Evolutionary conservation across 169 alveolate species (phyloP).

Genomic region (Theileria annulata): DNA sequence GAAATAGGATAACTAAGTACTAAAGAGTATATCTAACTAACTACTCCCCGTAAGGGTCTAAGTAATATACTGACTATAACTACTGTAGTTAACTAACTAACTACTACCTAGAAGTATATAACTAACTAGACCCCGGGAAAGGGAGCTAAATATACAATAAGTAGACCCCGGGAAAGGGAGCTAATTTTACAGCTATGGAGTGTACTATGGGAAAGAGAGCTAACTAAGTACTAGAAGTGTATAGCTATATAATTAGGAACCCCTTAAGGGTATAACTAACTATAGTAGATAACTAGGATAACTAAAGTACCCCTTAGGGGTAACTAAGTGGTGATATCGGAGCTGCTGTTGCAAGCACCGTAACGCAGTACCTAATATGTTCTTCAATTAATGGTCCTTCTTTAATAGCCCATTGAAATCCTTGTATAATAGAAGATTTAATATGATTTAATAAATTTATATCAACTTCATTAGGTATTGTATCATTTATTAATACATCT

Average conservation of each 20-base stretch:
- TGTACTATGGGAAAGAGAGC: slow-evolving; percentile 39
- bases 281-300: too few species aligned
- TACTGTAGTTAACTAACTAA: too few species aligned
- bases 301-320: too few species aligned
- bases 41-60: too few species aligned
- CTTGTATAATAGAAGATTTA: slow-evolving; percentile 89
- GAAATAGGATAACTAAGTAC: not conserved
- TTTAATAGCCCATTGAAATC: slow-evolving; percentile 99
- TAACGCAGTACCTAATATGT: slow-evolving; percentile 73
- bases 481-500: slow-evolving; percentile 93
- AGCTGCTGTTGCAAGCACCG: too few species aligned
- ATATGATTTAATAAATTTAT: slow-evolving; percentile 75
- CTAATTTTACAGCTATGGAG: slow-evolving; percentile 18
- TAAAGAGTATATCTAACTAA: too few species aligned
- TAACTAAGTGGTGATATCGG: too few species aligned
- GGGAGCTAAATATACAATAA: not conserved
- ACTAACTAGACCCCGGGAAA: not conserved
- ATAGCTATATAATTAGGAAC: too few species aligned
- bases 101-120: not conserved
- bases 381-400: slow-evolving; percentile 99
- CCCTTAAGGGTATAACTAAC: too few species aligned
- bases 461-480: slow-evolving; percentile 92
- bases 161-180: slow-evolving; percentile 86
- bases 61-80: too few species aligned
- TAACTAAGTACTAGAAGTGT: too few species aligned